Evolutionary conservation across 257 asterid species (phyloP).

Genomic region (Catharanthus roseus): DNA sequence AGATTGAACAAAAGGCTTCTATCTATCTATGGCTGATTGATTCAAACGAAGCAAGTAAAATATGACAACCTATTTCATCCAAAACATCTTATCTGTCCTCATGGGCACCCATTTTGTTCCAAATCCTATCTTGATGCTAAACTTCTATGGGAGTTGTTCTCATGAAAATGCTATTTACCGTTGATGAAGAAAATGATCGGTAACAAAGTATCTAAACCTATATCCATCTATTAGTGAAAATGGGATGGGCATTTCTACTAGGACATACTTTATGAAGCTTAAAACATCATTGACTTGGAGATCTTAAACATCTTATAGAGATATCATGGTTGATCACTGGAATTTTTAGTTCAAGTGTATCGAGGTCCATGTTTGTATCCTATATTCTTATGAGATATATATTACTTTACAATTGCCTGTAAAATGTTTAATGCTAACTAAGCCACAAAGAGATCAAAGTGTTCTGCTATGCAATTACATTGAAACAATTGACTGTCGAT

Average conservation of each 20-base stretch:
- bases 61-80: constrained; percentile 1
- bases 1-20: background rate
- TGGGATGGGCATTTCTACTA: background rate
- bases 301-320: background rate
- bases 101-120: constrained; percentile 5
- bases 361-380: background rate
- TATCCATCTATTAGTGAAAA: background rate
- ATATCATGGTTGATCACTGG: too few relatives aligned
- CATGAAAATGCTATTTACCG: background rate
- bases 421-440: too few relatives aligned
- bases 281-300: background rate
- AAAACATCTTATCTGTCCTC: background rate
- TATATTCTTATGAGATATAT: background rate
- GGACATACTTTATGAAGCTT: background rate
- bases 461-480: too few relatives aligned
- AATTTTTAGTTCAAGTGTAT: constrained; percentile 2
- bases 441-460: too few relatives aligned
- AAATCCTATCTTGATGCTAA: background rate
- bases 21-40: background rate
- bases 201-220: background rate
- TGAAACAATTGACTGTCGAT: too few relatives aligned
- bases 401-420: too few relatives aligned
- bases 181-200: background rate
- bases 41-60: background rate
- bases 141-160: background rate